Evolutionary conservation across 331 rosid genomes (phyloP), one percentile per base, ranked within the genome.

Genomic region (Malus hybrid): DNA sequence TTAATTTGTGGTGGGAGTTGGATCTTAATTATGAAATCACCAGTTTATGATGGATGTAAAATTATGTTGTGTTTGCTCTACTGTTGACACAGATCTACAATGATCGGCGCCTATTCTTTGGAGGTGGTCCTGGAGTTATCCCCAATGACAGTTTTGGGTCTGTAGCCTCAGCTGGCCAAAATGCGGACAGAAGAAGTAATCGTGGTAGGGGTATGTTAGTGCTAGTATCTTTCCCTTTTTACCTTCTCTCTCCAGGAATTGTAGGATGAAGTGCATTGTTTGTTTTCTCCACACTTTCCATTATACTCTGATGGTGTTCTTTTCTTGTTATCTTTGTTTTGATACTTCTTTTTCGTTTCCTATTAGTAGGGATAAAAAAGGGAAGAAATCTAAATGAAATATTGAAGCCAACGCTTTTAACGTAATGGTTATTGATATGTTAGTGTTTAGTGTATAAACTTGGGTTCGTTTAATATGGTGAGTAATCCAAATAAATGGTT

Each of bases 111-210:
- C 98, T 95, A 52, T 90, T 89, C 83, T 92, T 84, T 81, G 97
- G 98, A 28, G 93, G 93, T 76, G 97, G 97, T 60, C 97, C 97
- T 73, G 99, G 99, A 71, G 85, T 90, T 80, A 89, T 83, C 6
- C 85, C 93, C 63, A 85, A 80, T 79, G 99, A 95, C 81, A 83
- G 76, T 83, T 90, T 74, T 83, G 92, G 92, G 36, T 82, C 96
- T 73, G 84, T 76, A 78, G 79, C 88, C 54, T 73, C 89, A 28
- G 63, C 97, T 72, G 87, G 86, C 55, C 85, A 89, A 74, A 80
- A 76, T 85, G 76, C 89, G 64, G 99, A 95, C 46, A 69, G 97
- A 76, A 87, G 97, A 83, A 88, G 90, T 64, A 70, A 72, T 73
- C 93, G 99, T 10, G 95, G 99, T 75, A 92, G 99, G 85, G 99